phyloP scores from a whole-genome alignment of 768 basidiomycete species.

The Imleria badia region DNA sequence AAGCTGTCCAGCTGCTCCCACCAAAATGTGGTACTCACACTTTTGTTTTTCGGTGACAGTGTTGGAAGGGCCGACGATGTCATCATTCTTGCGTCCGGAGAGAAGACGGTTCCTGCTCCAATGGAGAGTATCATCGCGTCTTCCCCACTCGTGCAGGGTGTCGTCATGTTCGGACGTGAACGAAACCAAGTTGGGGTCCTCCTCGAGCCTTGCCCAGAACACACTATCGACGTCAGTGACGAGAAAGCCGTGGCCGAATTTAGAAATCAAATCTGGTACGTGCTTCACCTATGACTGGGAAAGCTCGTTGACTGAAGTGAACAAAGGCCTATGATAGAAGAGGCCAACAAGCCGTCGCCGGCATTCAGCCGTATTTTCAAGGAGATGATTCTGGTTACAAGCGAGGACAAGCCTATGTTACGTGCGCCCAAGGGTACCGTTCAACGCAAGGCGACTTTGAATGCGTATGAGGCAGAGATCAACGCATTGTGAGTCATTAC shows the following conservation, averaged over 20 bases:
- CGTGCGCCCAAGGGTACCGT: constrained; percentile 48
- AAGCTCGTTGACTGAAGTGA: neutral
- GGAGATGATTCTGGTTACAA: constrained; percentile 53
- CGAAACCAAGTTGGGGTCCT: constrained; percentile 35
- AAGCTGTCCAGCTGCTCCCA: neutral
- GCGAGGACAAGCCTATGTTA: constrained; percentile 41
- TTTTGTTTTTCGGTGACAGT: neutral
- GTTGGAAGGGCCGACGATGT: constrained; percentile 37
- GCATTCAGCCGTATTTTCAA: constrained; percentile 47
- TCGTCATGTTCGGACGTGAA: constrained; percentile 36
- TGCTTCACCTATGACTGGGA: neutral
- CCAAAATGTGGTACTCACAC: neutral
- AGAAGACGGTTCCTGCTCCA: constrained; percentile 26
- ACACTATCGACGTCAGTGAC: constrained; percentile 21
- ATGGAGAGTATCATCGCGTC: constrained; percentile 30
- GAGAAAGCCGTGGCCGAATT: constrained; percentile 26
- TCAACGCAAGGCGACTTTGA: constrained; percentile 39
- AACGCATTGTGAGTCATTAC: constrained; percentile 38
- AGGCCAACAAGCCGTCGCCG: constrained; percentile 43
- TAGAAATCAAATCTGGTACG: constrained; percentile 34
- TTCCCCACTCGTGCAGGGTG: constrained; percentile 20
- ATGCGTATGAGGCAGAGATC: constrained; percentile 45
- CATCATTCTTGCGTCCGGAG: constrained; percentile 28
- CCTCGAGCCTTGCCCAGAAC: constrained; percentile 24
- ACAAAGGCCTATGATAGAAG: constrained; percentile 41